A percentile compares a stretch with the other conserved stretches of the same genome.
Conservation (phyloP, 371 early-diverging fungal genomes). For the Syncephalastrum racemosum region DNA sequence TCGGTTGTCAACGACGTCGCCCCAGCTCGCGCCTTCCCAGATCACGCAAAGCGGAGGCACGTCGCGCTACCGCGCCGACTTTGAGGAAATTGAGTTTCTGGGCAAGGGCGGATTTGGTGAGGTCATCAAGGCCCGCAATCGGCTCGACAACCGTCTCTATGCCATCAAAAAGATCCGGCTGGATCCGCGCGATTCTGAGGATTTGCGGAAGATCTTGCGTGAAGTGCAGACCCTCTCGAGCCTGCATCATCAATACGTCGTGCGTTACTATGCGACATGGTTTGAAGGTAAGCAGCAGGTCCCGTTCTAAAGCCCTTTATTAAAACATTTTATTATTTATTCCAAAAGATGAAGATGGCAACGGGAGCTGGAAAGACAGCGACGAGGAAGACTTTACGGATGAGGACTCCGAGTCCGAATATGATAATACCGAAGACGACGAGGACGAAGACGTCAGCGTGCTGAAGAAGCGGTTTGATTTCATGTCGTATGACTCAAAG, state of each 20-base stretch:
- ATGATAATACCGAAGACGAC: constrained; percentile 31
- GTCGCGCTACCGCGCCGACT: constrained; percentile 77
- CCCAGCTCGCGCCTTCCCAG: background rate
- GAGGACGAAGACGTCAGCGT: constrained; percentile 49
- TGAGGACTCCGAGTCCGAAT: constrained; percentile 41
- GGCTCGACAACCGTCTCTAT: constrained; percentile 82
- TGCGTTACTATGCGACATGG: constrained; percentile 95
- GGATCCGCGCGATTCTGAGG: constrained; percentile 76
- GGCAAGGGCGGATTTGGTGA: constrained; percentile 94
- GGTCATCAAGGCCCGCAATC: constrained; percentile 90
- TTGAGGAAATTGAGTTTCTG: constrained; percentile 91
- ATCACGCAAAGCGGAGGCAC: background rate
- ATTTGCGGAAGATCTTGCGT: constrained; percentile 78
- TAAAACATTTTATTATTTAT: too few species aligned
- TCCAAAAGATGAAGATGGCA: constrained; percentile 54
- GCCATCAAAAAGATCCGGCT: constrained; percentile 88
- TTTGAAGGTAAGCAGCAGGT: constrained; percentile 65
- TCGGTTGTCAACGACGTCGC: background rate
- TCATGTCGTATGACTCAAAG: constrained; percentile 50
- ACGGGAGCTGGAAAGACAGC: constrained; percentile 43
- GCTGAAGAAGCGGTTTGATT: constrained; percentile 55
- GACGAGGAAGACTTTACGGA: constrained; percentile 33
- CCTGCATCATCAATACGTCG: constrained; percentile 89
- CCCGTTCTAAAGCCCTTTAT: constrained; percentile 1
- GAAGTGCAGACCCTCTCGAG: constrained; percentile 92